These are phyloP conservation scores for Cystobasidiopsis lactophilus DNA, from an alignment of 768 basidiomycete genomes.

Conservation along the genomic window DNA sequence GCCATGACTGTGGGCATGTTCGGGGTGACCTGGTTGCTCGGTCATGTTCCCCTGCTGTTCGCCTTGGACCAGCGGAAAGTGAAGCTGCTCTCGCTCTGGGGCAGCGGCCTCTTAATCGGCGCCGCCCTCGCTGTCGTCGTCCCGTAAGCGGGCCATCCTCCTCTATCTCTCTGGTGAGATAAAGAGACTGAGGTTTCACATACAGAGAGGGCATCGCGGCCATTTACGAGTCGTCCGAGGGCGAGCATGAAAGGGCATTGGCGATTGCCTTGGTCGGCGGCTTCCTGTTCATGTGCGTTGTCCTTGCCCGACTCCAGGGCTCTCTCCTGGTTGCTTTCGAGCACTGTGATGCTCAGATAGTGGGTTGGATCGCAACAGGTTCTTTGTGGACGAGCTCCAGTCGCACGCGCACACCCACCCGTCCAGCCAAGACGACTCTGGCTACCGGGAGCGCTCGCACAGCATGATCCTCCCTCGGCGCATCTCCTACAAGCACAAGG, in stretches of 20 bases:
- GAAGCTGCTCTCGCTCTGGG: conserved; percentile 27
- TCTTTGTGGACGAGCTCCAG: conserved; percentile 20
- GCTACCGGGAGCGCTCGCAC: conserved; percentile 16
- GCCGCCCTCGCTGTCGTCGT: conserved; percentile 78
- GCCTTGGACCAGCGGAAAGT: conserved; percentile 25
- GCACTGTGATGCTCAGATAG: no score
- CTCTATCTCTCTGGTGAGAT: not conserved
- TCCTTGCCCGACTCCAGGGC: not conserved
- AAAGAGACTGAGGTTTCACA: not conserved
- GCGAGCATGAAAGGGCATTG: conserved; percentile 15
- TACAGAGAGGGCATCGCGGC: conserved; percentile 29
- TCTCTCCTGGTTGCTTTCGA: no score
- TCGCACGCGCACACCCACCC: conserved; percentile 8
- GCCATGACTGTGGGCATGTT: conserved; percentile 4
- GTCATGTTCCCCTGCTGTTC: conserved; percentile 5
- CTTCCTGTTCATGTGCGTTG: conserved; percentile 17
- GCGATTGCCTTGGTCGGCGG: conserved; percentile 22
- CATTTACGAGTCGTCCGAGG: conserved; percentile 14
- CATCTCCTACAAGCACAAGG: conserved; percentile 2
- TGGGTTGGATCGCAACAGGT: conserved; percentile 26
- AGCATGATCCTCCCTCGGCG: conserved; percentile 22
- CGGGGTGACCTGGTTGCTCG: conserved; percentile 4
- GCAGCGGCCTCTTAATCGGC: conserved; percentile 52
- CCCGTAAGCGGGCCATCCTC: conserved; percentile 36
- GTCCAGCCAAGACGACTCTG: not conserved